These are phyloP conservation scores for Trifolium repens DNA, from an alignment of 306 rosid species.

Conservation along the genomic window DNA sequence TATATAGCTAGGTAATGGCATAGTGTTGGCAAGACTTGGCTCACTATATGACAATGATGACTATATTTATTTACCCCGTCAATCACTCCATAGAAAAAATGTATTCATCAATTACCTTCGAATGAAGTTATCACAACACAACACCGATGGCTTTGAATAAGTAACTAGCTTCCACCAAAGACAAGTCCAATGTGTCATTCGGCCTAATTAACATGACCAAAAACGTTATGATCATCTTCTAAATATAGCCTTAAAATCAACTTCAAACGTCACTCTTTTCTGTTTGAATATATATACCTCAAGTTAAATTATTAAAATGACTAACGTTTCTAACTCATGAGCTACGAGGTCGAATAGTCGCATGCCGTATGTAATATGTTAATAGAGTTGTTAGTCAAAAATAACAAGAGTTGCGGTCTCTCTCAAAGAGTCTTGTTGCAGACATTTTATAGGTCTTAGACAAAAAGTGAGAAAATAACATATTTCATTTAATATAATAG, in stretches of 20 bases:
- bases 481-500: too few species aligned
- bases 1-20: constrained; percentile 9
- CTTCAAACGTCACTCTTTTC: constrained; percentile 4
- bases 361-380: background rate
- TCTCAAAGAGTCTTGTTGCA: too few species aligned
- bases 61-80: constrained; percentile 20
- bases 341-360: constrained; percentile 1
- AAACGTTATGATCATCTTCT: background rate
- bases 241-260: constrained; percentile 3
- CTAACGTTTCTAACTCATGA: background rate
- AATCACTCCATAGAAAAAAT: constrained; percentile 37
- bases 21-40: background rate
- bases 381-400: too few species aligned
- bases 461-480: too few species aligned
- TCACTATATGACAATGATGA: constrained; percentile 19
- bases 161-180: background rate
- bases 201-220: background rate
- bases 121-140: background rate
- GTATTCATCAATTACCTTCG: background rate
- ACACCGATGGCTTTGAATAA: constrained; percentile 32
- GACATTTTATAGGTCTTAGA: too few species aligned
- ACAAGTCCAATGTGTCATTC: constrained; percentile 19
- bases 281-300: background rate
- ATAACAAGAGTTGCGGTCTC: too few species aligned
- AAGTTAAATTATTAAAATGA: constrained; percentile 3